Conservation (phyloP, 345 rosid species). For the Citrus trifoliata region DNA sequence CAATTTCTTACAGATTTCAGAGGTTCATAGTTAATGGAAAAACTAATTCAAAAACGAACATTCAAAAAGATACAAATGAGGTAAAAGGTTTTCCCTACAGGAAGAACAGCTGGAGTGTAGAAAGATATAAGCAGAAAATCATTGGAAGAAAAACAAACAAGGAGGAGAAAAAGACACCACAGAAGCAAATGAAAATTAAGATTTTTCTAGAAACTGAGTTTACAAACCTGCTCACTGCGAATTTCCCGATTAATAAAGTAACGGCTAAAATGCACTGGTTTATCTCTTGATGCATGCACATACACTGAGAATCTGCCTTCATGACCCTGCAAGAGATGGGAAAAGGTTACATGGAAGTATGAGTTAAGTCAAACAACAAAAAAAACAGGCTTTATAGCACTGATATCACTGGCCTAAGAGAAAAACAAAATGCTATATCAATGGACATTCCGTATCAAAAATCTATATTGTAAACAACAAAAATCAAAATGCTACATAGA, state of each 20-base stretch:
- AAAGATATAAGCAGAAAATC: not conserved
- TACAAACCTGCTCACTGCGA: constrained; percentile 60
- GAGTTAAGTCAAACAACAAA: not conserved
- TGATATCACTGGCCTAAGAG: not conserved
- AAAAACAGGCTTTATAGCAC: not conserved
- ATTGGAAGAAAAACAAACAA: not conserved
- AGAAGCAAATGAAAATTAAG: not conserved
- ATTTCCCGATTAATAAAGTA: constrained; percentile 72
- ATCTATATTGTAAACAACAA: not conserved
- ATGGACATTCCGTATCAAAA: not conserved
- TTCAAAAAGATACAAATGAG: too few species aligned
- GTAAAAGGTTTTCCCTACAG: too few species aligned
- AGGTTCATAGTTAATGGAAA: not conserved
- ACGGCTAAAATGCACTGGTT: constrained; percentile 71
- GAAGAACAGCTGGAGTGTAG: not conserved
- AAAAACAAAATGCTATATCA: not conserved
- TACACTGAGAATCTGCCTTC: constrained; percentile 76
- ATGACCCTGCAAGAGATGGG: constrained; percentile 52
- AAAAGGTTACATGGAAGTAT: constrained; percentile 6
- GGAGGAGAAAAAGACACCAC: not conserved
- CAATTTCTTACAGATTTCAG: not conserved
- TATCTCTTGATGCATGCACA: constrained; percentile 73
- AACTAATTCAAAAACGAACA: not conserved
- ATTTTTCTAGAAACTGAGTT: not conserved
- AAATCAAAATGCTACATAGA: not conserved